Evolutionary conservation across 1,284 basidiomycete species (phyloP).

Genomic region (Pascua sp.): DNA sequence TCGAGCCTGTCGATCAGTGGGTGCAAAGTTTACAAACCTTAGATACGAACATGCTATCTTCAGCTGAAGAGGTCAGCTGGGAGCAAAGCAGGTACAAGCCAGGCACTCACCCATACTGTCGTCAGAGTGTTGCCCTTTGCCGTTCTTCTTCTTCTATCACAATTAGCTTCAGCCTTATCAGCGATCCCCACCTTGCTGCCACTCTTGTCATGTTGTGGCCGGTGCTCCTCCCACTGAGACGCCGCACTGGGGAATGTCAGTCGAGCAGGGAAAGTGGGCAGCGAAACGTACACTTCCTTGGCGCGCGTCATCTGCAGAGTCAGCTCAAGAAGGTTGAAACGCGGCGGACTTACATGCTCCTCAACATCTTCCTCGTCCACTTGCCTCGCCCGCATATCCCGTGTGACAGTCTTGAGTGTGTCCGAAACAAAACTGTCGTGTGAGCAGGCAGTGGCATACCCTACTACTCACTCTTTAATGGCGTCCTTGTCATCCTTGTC

Average conservation of each 20-base stretch:
- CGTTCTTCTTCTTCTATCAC: conserved; percentile 31
- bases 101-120: conserved; percentile 71
- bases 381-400: conserved; percentile 24
- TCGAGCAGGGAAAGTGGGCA: background rate
- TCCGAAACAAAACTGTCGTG: conserved; percentile 63
- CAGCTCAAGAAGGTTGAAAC: conserved; percentile 1
- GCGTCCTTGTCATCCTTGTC: conserved; percentile 93
- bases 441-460: background rate
- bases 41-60: conserved; percentile 12
- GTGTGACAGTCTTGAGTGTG: conserved; percentile 59
- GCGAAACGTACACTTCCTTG: conserved; percentile 11
- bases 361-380: conserved; percentile 11
- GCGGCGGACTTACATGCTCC: conserved; percentile 7
- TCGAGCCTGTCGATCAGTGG: conserved; percentile 2
- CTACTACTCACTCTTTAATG: conserved; percentile 63
- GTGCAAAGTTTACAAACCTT: background rate
- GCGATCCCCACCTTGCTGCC: conserved; percentile 1
- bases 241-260: conserved; percentile 2
- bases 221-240: conserved; percentile 1
- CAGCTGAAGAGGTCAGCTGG: conserved; percentile 3
- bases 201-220: background rate
- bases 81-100: no score
- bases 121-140: conserved; percentile 55
- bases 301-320: conserved; percentile 2
- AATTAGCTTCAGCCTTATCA: background rate